Evolutionary conservation across 176 grass and related monocot species (phyloP).

Genomic region (Aegilops longissima): DNA sequence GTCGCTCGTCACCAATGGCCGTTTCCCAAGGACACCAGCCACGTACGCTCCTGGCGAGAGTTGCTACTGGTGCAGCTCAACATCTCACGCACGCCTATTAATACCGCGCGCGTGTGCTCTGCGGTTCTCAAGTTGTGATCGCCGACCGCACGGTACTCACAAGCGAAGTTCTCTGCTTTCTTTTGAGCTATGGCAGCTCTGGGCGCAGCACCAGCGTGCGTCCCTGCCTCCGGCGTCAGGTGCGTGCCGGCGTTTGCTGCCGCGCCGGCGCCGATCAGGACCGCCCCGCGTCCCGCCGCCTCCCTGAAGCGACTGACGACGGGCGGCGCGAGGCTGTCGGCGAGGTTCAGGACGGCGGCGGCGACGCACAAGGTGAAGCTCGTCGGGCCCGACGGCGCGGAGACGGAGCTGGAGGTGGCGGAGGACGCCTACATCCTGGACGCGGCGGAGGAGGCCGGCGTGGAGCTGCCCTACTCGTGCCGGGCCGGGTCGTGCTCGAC

Average conservation of each 20-base stretch:
- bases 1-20: constrained; percentile 13
- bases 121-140: background rate
- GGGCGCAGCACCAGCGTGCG: background rate
- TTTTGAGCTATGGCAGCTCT: constrained; percentile 7
- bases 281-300: background rate
- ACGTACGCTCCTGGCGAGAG: background rate
- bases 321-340: background rate
- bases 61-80: background rate
- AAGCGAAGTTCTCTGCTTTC: background rate
- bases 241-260: background rate
- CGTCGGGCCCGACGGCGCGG: constrained; percentile 42
- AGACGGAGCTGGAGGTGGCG: constrained; percentile 64
- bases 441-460: constrained; percentile 56
- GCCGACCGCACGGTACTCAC: background rate
- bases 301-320: background rate
- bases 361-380: constrained; percentile 76
- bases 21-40: background rate
- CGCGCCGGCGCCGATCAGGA: background rate
- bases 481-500: constrained; percentile 68
- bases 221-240: background rate
- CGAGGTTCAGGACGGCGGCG: constrained; percentile 33
- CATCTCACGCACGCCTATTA: background rate
- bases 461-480: constrained; percentile 86
- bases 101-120: background rate
- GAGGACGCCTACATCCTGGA: constrained; percentile 81